Conservation (phyloP, 2,329 filamentous ascomycete genomes). For the Diaporthe longicolla region DNA sequence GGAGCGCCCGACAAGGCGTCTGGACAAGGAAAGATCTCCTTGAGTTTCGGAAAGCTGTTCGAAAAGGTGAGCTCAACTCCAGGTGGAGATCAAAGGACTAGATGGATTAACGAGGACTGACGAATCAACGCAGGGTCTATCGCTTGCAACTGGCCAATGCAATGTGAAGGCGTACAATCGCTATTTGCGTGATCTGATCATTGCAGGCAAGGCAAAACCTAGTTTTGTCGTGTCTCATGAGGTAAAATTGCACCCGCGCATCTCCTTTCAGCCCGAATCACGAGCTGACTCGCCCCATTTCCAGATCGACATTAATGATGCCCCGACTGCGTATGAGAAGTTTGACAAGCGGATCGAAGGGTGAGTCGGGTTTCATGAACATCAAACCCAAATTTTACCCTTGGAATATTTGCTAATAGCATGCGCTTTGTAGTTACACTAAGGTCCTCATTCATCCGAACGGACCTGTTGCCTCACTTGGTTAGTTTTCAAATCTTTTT, state of each 20-base stretch:
- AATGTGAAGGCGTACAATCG: constrained; percentile 79
- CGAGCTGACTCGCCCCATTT: neutral
- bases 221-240: constrained; percentile 78
- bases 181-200: constrained; percentile 76
- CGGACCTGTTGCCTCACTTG: constrained; percentile 51
- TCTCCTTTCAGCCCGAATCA: too few relatives aligned
- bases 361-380: constrained; percentile 47
- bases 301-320: constrained; percentile 70
- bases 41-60: constrained; percentile 78
- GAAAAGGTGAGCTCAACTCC: constrained; percentile 67
- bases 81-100: neutral
- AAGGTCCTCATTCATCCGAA: constrained; percentile 79
- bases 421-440: constrained; percentile 56
- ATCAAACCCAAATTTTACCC: neutral
- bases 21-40: constrained; percentile 73
- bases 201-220: constrained; percentile 74
- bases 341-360: constrained; percentile 77
- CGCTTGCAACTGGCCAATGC: constrained; percentile 74
- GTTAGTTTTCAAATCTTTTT: neutral
- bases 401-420: neutral
- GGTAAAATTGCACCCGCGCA: constrained; percentile 3
- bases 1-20: constrained; percentile 73
- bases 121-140: constrained; percentile 62
- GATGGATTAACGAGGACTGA: neutral
- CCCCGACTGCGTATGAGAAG: constrained; percentile 72